These are phyloP conservation scores for Fallopia convolvulus DNA, from an alignment of 148 eudicot species.

Conservation along the genomic window DNA sequence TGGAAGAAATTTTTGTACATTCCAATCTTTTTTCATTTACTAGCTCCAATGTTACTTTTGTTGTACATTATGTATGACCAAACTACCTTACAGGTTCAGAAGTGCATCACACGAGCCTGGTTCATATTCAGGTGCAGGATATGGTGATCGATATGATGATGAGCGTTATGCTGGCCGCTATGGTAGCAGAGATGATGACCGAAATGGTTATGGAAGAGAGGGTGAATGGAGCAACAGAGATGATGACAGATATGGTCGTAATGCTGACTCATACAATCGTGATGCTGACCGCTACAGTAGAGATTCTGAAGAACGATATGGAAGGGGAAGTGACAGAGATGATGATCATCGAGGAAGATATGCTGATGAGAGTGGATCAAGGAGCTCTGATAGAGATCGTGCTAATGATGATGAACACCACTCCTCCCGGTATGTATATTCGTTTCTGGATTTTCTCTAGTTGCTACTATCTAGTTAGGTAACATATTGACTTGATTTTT, in stretches of 20 bases:
- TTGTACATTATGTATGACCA: background rate
- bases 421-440: constrained; percentile 58
- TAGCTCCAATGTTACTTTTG: background rate
- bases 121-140: constrained; percentile 43
- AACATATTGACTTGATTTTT: background rate
- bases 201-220: constrained; percentile 80
- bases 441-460: background rate
- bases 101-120: constrained; percentile 67
- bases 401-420: constrained; percentile 70
- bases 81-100: constrained; percentile 49
- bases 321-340: constrained; percentile 60
- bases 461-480: background rate
- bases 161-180: constrained; percentile 49
- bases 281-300: constrained; percentile 60
- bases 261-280: constrained; percentile 39
- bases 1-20: background rate
- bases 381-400: constrained; percentile 72
- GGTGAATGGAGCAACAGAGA: constrained; percentile 58
- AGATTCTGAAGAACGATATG: constrained; percentile 61
- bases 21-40: background rate
- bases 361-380: constrained; percentile 50
- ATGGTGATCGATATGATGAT: constrained; percentile 49
- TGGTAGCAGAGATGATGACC: constrained; percentile 60
- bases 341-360: constrained; percentile 70
- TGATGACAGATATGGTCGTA: constrained; percentile 62